phyloP scores from a whole-genome alignment of 805 yeast species.

The Kregervanrija fluxuum region DNA sequence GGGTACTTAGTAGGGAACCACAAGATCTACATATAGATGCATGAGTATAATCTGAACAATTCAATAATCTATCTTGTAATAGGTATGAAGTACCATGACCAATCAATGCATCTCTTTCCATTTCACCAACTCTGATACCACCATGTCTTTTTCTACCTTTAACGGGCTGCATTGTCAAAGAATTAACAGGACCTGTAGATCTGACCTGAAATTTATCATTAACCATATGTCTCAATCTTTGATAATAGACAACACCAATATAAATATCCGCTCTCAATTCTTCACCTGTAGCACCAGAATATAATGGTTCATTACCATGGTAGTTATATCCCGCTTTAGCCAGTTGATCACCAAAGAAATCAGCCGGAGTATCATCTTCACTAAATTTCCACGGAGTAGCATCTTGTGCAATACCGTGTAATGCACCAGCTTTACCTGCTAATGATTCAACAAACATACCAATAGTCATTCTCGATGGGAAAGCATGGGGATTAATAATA shows the following conservation, averaged over 20 bases:
- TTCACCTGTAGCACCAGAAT: constrained; percentile 97
- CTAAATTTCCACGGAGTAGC: constrained; percentile 93
- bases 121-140: constrained; percentile 99
- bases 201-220: constrained; percentile 99
- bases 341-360: constrained; percentile 93
- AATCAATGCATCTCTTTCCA: constrained; percentile 98
- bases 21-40: constrained; percentile 85
- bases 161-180: constrained; percentile 97
- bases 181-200: constrained; percentile 96
- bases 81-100: constrained; percentile 97
- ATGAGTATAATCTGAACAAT: constrained; percentile 93
- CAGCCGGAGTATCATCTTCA: constrained; percentile 94
- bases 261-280: constrained; percentile 94
- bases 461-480: constrained; percentile 99
- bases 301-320: constrained; percentile 98
- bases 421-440: constrained; percentile 98
- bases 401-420: constrained; percentile 96
- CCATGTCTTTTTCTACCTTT: constrained; percentile 98
- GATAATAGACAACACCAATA: constrained; percentile 95
- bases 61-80: constrained; percentile 88
- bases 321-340: constrained; percentile 85
- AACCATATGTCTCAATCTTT: constrained; percentile 98
- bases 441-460: constrained; percentile 98
- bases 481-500: constrained; percentile 97
- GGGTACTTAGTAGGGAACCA: constrained; percentile 88